Conservation (phyloP, 169 alveolate species). For the Blepharisma undulans region DNA sequence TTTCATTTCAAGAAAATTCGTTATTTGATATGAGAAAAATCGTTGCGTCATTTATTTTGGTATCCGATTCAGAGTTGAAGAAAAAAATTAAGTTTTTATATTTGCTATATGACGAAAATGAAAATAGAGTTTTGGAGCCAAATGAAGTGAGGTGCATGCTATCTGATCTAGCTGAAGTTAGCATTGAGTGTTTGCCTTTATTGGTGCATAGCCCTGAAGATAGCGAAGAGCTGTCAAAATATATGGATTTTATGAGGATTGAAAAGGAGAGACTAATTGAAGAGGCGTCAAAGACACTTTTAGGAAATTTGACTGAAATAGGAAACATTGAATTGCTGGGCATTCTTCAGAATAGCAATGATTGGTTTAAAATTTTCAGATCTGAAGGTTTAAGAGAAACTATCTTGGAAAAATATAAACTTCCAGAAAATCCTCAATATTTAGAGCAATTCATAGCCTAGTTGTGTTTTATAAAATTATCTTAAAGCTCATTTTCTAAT, state of each 20-base stretch:
- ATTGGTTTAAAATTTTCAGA: neutral
- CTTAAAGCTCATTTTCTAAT: neutral
- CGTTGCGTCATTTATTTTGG: neutral
- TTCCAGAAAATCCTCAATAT: neutral
- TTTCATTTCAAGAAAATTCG: neutral
- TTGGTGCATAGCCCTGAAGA: neutral
- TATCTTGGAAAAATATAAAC: neutral
- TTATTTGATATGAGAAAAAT: neutral
- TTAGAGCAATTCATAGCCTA: neutral
- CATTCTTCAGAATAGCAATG: neutral
- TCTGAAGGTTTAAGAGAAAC: neutral
- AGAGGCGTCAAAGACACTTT: neutral
- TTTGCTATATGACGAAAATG: neutral
- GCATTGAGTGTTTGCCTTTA: neutral
- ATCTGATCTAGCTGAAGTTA: neutral
- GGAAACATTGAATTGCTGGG: neutral
- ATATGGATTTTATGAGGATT: neutral
- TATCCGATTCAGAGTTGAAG: neutral
- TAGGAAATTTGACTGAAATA: neutral
- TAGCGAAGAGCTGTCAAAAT: neutral
- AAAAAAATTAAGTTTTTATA: neutral
- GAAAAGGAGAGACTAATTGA: neutral
- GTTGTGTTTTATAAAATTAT: no score
- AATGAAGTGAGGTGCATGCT: neutral
- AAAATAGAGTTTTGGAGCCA: neutral